Evolutionary conservation across 2,329 filamentous ascomycete genomes (phyloP).

Genomic region (Verticillium dahliae): DNA sequence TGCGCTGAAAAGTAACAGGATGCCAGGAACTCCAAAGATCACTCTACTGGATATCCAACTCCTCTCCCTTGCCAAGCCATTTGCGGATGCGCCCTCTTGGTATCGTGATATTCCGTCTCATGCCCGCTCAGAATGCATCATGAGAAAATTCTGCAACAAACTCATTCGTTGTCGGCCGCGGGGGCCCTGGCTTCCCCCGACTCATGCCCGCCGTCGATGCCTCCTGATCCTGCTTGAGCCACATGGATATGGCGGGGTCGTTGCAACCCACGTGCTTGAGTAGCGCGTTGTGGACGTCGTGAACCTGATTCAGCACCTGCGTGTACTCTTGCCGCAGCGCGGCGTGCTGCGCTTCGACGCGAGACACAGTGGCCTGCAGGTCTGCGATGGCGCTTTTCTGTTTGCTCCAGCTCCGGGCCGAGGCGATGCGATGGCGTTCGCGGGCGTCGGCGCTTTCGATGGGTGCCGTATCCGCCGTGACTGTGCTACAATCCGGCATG

Average conservation of each 20-base stretch:
- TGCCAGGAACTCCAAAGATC: too few relatives aligned
- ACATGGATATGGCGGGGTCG: slow-evolving; percentile 3
- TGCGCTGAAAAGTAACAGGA: too few relatives aligned
- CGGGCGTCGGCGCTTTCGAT: not conserved
- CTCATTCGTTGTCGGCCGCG: not conserved
- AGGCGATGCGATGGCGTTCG: slow-evolving; percentile 4
- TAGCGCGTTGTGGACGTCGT: slow-evolving; percentile 2
- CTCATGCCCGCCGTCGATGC: too few relatives aligned
- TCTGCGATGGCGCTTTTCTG: slow-evolving; percentile 3
- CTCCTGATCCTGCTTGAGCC: not conserved
- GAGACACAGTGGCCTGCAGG: not conserved
- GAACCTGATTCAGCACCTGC: slow-evolving; percentile 1
- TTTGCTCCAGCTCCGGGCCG: slow-evolving; percentile 6
- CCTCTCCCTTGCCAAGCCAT: not conserved
- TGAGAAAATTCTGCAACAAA: not conserved
- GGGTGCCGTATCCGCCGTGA: not conserved
- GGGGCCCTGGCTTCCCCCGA: not conserved
- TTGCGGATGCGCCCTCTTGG: not conserved
- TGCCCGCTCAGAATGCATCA: not conserved
- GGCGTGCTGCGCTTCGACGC: slow-evolving; percentile 1
- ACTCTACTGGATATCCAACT: too few relatives aligned
- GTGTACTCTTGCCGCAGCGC: not conserved
- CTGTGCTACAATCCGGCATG: not conserved
- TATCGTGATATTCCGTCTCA: not conserved
- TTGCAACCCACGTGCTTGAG: slow-evolving; percentile 7